phyloP scores from a whole-genome alignment of 495 filamentous ascomycete species.

The Penicillium cataractarum region DNA sequence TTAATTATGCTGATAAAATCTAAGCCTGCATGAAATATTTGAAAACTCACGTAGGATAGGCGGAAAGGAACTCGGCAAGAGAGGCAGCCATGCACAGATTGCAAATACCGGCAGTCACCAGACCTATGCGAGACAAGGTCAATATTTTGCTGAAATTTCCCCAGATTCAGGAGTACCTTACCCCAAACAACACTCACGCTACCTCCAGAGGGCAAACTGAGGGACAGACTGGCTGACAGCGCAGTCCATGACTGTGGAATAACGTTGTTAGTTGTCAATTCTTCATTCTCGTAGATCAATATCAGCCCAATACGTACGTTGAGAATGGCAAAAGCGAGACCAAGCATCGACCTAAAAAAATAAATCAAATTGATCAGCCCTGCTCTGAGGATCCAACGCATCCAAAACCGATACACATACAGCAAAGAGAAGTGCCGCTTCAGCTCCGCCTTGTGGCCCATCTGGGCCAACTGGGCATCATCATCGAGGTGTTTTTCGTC shows the following conservation, averaged over 20 bases:
- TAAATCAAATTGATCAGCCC: slow-evolving; percentile 8
- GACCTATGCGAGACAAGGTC: slow-evolving; percentile 40
- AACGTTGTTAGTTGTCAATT: slow-evolving; percentile 16
- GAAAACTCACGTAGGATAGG: slow-evolving; percentile 64
- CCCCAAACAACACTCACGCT: slow-evolving; percentile 55
- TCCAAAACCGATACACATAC: slow-evolving; percentile 26
- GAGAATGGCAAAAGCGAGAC: slow-evolving; percentile 57
- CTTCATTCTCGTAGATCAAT: background rate
- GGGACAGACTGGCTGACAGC: slow-evolving; percentile 50
- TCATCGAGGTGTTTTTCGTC: slow-evolving; percentile 36
- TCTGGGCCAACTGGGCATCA: slow-evolving; percentile 60
- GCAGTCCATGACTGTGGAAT: slow-evolving; percentile 54
- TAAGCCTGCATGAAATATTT: background rate
- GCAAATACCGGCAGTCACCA: slow-evolving; percentile 71
- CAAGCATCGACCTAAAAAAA: slow-evolving; percentile 51
- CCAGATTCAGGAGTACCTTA: slow-evolving; percentile 20
- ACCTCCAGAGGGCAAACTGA: slow-evolving; percentile 53
- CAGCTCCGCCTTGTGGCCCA: slow-evolving; percentile 68
- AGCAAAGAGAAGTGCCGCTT: slow-evolving; percentile 59
- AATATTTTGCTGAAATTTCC: background rate
- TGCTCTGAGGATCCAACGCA: slow-evolving; percentile 8
- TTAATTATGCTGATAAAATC: slow-evolving; percentile 36
- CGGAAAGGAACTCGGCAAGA: slow-evolving; percentile 72
- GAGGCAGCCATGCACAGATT: slow-evolving; percentile 73
- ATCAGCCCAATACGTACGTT: slow-evolving; percentile 38